Evolutionary conservation across 768 basidiomycete species (phyloP), one percentile per base, ranked within the genome.

Genomic region (Tylopilus vinaceipallidus): DNA sequence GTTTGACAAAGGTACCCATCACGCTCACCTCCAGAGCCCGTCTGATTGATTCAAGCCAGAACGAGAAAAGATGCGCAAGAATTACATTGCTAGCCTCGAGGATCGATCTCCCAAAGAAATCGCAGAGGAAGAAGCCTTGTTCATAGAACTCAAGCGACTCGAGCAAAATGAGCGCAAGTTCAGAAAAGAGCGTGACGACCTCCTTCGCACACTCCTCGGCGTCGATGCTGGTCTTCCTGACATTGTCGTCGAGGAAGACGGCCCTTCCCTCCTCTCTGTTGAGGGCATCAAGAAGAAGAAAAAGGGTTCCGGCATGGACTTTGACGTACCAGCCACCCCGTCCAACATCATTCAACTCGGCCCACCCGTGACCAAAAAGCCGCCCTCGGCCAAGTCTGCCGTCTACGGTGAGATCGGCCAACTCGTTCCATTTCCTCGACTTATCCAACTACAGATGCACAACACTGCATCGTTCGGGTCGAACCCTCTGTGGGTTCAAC

Each of bases 81-180:
- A 84, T 49, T 97, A 98, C 61, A 77, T 98, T 13, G 71, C 77
- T 9, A 88, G 84, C 52, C 81, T 98, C n/a, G 91, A 94, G 70
- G 82, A 79, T 49, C 84, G 95, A n/a, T 88, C 92, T 0, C 78
- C 84, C 4, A 83, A 88, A 42, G 91, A 98, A 70, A 86, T 95
- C 37, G 87, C 86, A 16, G 95, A 99, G 65, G 97, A 98, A 74
- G 95, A 98, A 60, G 88, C 91, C 8, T 75, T 99, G 3, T 98
- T 90, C 69, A 73, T 98, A 54, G 93, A 98, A 67, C 79, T 95
- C 42, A 94, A 95, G 63, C 83, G 91, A n/a, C 77, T 99, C 42
- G 95, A 98, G 65, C 95, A 98, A 70, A 91, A 79, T 52, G 94
- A 97, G 64, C 79, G 87, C 27, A 79, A 78, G 45, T 98, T 94